phyloP scores from a whole-genome alignment of 768 basidiomycete genomes.

The Tulasnella sp. region DNA sequence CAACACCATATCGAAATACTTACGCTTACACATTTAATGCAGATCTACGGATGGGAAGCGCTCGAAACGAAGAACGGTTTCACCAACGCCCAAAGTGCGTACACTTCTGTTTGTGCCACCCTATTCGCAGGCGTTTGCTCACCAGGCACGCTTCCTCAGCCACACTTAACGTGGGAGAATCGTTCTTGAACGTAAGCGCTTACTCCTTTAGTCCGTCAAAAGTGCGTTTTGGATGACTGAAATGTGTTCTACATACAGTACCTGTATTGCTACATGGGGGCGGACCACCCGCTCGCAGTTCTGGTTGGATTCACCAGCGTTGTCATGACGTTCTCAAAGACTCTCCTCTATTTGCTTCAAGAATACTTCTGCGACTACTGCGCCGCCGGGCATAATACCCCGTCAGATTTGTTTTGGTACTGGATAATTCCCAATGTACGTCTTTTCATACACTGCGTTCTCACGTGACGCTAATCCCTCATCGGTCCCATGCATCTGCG shows the following conservation, averaged over 20 bases:
- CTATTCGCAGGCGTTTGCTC: not conserved
- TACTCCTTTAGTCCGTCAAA: not conserved
- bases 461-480: not conserved
- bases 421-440: conserved; percentile 74
- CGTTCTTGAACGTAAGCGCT: conserved; percentile 39
- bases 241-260: conserved; percentile 21
- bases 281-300: conserved; percentile 50
- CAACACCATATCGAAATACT: no score
- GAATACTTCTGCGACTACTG: conserved; percentile 72
- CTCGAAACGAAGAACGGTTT: conserved; percentile 63
- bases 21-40: conserved; percentile 15
- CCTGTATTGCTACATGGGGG: conserved; percentile 59
- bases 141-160: conserved; percentile 35
- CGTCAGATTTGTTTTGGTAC: conserved; percentile 38
- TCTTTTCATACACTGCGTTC: conserved; percentile 14
- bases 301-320: conserved; percentile 62
- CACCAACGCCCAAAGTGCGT: conserved; percentile 71
- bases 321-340: conserved; percentile 78
- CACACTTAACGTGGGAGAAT: conserved; percentile 68
- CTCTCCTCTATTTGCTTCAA: conserved; percentile 66
- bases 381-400: conserved; percentile 60
- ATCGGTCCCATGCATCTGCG: not conserved
- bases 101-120: not conserved
- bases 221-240: not conserved
- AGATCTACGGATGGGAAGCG: conserved; percentile 66